Evolutionary conservation across 2,329 filamentous ascomycete species (phyloP).

Genomic region (Trichoderma aggressivum): DNA sequence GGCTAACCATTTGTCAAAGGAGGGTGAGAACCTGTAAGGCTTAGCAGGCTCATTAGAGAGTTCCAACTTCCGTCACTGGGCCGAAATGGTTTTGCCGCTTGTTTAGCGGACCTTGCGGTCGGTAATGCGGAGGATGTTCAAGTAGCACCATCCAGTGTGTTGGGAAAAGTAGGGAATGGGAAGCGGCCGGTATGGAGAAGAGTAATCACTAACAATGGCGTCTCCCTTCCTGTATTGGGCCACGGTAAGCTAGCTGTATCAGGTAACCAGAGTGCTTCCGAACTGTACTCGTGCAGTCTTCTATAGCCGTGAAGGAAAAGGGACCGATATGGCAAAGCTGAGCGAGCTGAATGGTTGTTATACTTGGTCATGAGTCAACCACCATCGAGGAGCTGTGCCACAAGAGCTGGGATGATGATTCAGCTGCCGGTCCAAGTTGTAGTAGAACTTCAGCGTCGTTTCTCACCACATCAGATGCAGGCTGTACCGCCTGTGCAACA

Average conservation of each 20-base stretch:
- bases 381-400: background rate
- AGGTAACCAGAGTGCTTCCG: background rate
- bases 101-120: constrained; percentile 5
- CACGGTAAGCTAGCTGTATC: background rate
- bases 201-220: background rate
- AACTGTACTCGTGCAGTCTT: background rate
- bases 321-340: background rate
- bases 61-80: background rate
- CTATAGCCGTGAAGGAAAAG: background rate
- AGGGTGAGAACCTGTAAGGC: background rate
- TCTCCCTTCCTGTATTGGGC: background rate
- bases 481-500: background rate
- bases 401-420: background rate
- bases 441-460: background rate
- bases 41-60: background rate
- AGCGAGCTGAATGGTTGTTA: background rate
- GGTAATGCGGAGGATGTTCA: constrained; percentile 9
- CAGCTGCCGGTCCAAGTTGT: background rate
- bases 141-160: background rate
- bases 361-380: background rate
- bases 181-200: background rate
- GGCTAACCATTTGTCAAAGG: background rate
- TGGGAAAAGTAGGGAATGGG: background rate
- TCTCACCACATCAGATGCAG: background rate
- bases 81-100: background rate